Evolutionary conservation across 352 stramenopile species (phyloP).

Genomic region (Phytophthora kernoviae): DNA sequence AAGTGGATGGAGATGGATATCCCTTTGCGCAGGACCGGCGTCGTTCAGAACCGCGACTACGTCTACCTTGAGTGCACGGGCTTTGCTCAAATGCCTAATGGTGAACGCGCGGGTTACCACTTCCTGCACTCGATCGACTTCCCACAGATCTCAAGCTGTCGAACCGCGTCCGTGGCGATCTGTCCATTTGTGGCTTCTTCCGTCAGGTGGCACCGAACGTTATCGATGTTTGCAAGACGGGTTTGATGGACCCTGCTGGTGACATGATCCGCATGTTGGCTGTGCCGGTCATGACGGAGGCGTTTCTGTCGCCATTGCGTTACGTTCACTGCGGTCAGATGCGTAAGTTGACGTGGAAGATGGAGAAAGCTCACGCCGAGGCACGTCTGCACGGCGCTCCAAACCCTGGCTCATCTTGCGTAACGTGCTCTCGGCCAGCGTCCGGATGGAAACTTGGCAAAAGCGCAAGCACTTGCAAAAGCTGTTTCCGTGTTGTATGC

Average conservation of each 20-base stretch:
- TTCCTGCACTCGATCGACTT: constrained; percentile 68
- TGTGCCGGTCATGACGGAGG: constrained; percentile 37
- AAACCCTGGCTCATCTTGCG: constrained; percentile 26
- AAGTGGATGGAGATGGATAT: constrained; percentile 51
- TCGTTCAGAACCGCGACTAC: constrained; percentile 63
- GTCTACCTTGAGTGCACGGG: constrained; percentile 62
- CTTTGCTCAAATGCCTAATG: constrained; percentile 38
- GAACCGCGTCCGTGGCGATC: constrained; percentile 37
- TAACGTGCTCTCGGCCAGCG: constrained; percentile 25
- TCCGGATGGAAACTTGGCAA: constrained; percentile 31
- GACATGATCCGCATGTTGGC: constrained; percentile 45
- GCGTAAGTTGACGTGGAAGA: constrained; percentile 67
- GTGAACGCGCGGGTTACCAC: constrained; percentile 59
- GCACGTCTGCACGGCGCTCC: constrained; percentile 26
- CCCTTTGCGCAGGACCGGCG: constrained; percentile 25
- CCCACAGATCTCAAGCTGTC: constrained; percentile 40
- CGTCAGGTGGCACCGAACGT: constrained; percentile 47
- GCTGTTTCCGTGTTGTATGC: constrained; percentile 39
- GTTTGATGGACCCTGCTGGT: constrained; percentile 35
- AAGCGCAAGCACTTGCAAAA: constrained; percentile 30
- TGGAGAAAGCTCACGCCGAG: constrained; percentile 38
- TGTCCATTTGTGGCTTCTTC: constrained; percentile 60
- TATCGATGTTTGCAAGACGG: constrained; percentile 52
- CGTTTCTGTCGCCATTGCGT: constrained; percentile 37
- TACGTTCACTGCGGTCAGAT: constrained; percentile 58